Base-by-base conservation (phyloP, 2,329 filamentous ascomycete genomes). In the Pseudocercospora ulei region DNA sequence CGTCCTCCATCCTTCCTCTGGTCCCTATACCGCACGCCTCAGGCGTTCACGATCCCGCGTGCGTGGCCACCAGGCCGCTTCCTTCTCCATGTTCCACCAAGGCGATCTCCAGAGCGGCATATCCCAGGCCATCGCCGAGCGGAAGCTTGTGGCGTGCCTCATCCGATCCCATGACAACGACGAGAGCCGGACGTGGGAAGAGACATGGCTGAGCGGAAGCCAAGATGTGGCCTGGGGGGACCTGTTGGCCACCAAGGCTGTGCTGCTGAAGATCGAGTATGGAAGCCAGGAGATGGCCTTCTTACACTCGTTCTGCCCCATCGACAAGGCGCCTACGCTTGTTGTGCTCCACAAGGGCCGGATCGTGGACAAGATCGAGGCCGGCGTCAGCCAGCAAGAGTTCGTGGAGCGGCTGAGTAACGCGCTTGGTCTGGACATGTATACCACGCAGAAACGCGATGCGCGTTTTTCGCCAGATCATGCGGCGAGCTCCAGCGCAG, bases 61-160 rank as follows among this genome's bases (percentile, higher is more conserved):
- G 16, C 12, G 2, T 8, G 5, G 5, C 11, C 2, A 12, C 4
- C 25, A n/a, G 3, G 16, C 16, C 9, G 13, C 25, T 16, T n/a
- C 33, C 16, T 6, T 11, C 11, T 11, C 46, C 26, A 87, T 93
- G 79, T 95, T 94, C 63, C 87, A 86, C 59, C 56, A 78, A 44
- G 87, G 86, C 11, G 77, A 76, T 44, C 64, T 95, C 12, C 82
- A 92, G 54, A 79, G 80, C 54, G 87, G 84, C 42, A 92, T 95
- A 52, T 70, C 73, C 19, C 68, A 74, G 12, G 85, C 87, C 7
- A 70, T 95, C 4, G 72, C 75, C 44, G 70, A 87, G 59, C 68
- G 75, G 43, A 92, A 88, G 62, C 70, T 81, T 11, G 82, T 95
- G 0, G 73, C 82, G 18, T 93, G 85, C 64, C 92, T 95, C 61